Evolutionary conservation across 2,329 filamentous ascomycete species (phyloP).

Genomic region (Diaporthe citriasiana): DNA sequence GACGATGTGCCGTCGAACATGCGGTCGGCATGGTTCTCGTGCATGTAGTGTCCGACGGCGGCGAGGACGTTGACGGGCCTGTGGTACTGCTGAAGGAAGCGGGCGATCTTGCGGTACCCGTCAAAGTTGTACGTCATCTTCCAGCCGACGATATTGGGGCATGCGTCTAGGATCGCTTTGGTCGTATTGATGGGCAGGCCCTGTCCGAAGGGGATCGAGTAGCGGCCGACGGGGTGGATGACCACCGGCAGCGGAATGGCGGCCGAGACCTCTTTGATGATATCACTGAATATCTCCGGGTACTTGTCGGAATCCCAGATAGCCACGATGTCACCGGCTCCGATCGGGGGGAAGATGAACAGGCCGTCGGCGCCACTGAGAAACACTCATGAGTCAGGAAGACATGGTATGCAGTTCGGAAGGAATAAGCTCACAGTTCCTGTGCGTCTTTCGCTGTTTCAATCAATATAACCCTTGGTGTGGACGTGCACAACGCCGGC

Average conservation of each 20-base stretch:
- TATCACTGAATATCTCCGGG: slow-evolving; percentile 16
- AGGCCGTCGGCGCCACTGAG: not conserved
- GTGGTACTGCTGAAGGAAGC: not conserved
- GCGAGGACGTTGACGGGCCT: not conserved
- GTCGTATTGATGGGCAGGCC: slow-evolving; percentile 13
- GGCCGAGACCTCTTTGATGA: slow-evolving; percentile 14
- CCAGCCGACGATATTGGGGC: slow-evolving; percentile 10
- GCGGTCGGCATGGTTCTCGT: slow-evolving; percentile 1
- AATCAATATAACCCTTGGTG: slow-evolving; percentile 10
- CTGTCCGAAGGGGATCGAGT: not conserved
- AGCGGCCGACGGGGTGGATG: slow-evolving; percentile 5
- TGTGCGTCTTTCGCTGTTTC: slow-evolving; percentile 14
- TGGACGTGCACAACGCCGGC: slow-evolving; percentile 5
- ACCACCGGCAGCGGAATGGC: not conserved
- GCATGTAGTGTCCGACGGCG: not conserved
- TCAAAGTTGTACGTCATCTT: slow-evolving; percentile 25
- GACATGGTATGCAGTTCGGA: rapidly evolving
- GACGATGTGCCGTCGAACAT: slow-evolving; percentile 14
- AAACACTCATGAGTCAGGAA: not conserved
- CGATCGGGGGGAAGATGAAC: slow-evolving; percentile 8
- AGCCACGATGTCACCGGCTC: slow-evolving; percentile 6
- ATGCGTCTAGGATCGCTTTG: slow-evolving; percentile 17
- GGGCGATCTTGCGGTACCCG: slow-evolving; percentile 4
- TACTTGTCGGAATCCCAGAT: slow-evolving; percentile 25
- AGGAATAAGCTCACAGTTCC: not conserved